Evolutionary conservation across 2,329 filamentous ascomycete genomes (phyloP).

Genomic region (Apiospora saccharicola): DNA sequence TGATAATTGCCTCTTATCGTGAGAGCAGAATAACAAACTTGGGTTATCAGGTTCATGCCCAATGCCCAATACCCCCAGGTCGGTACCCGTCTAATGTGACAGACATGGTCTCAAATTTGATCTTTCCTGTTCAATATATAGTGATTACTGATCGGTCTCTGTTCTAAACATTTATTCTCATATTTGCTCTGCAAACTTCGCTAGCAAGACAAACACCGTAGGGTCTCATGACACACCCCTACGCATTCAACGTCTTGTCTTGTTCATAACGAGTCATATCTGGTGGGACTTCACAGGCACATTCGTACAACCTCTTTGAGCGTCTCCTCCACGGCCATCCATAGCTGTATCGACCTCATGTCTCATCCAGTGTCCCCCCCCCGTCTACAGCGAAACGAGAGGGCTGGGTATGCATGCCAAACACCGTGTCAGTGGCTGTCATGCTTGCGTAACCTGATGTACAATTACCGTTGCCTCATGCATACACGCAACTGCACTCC

Average conservation of each 20-base stretch:
- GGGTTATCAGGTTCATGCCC: background rate
- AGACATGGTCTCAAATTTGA: background rate
- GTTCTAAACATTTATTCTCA: background rate
- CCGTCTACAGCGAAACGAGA: background rate
- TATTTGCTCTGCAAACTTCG: background rate
- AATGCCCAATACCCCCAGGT: background rate
- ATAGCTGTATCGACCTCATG: background rate
- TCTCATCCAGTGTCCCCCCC: background rate
- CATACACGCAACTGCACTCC: background rate
- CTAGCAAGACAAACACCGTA: background rate
- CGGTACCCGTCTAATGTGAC: background rate
- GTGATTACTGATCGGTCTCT: conserved; percentile 5
- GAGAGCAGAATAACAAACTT: background rate
- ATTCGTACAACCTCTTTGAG: background rate
- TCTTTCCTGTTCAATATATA: background rate
- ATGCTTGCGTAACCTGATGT: background rate
- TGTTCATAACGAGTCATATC: background rate
- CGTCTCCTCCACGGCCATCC: background rate
- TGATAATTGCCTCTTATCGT: background rate
- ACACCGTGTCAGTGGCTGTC: background rate
- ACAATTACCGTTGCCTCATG: background rate
- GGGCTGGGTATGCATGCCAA: background rate
- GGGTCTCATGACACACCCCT: background rate
- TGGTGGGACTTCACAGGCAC: background rate
- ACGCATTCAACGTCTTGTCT: background rate